Evolutionary conservation across 2,329 filamentous ascomycete genomes (phyloP), one percentile per base, ranked within the genome.

Genomic region (Fonsecaea monophora): DNA sequence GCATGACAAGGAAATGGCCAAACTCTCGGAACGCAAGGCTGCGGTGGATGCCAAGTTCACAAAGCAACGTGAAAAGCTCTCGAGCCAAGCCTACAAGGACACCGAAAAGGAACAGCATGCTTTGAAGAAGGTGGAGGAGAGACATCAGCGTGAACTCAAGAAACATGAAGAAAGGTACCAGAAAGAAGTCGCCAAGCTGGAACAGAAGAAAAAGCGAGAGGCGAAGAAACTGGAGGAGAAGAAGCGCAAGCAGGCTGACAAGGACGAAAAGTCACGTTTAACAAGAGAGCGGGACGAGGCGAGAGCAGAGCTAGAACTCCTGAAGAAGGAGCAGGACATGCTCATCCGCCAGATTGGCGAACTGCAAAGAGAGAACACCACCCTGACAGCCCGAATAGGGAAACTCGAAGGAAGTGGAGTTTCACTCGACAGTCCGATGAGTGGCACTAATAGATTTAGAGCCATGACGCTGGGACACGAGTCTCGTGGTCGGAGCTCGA

Each of bases 341-440:
- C 65, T 66, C 15, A 67, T 54, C 4, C 66, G 66, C 72, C 81
- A 86, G 74, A 79, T 88, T 67, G 82, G 81, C 35, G 82, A 83
- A 42, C 72, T 89, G 75, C 86, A 89, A 76, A 79, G 77, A 53
- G 85, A 88, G 78, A 88, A 88, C 74, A 85, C 83, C 13, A 77
- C 74, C 38, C 73, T 89, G 62, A 82, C 82, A 9, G 77, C 77
- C 7, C 74, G 75, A 54, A 60, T 85, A 60, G 82, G 82, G 5
- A 81, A 77, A 73, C 74, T 71, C 15, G 78, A 80, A 15, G 71
- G 71, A 30, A 62, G 57, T 40, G 50, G 50, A 25, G 18, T 37
- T 21, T 56, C 62, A 13, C 5, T 65, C 4, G 65, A 66, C 35
- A 65, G 56, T 40, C 64, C 60, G 5, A 3, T 21, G 3, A 56